These are phyloP conservation scores for Cenchrus americanus DNA, from an alignment of 176 grass and related monocot genomes.

Conservation along the genomic window DNA sequence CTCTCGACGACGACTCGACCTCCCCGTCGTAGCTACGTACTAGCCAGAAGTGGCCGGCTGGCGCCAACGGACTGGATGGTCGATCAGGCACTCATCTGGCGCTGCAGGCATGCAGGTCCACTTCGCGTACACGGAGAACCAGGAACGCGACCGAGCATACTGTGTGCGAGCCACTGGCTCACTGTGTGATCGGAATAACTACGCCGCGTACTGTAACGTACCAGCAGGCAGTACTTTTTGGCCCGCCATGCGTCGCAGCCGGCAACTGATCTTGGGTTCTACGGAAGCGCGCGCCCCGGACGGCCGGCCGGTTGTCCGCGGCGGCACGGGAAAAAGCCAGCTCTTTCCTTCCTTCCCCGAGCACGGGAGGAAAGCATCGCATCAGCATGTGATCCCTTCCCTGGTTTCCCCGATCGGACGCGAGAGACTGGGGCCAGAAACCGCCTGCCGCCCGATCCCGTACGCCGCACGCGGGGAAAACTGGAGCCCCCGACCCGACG, in stretches of 20 bases:
- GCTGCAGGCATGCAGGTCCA: background rate
- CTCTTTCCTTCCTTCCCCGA: background rate
- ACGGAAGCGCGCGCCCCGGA: slow-evolving; percentile 30
- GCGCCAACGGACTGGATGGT: background rate
- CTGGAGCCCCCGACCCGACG: background rate
- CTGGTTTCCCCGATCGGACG: slow-evolving; percentile 5
- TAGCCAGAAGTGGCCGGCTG: background rate
- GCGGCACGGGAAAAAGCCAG: background rate
- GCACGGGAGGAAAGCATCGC: background rate
- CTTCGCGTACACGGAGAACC: slow-evolving; percentile 9
- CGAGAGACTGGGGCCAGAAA: no score
- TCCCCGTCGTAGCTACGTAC: background rate
- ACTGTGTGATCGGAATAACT: background rate
- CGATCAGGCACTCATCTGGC: no score
- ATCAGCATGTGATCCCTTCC: background rate
- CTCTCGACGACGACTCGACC: background rate
- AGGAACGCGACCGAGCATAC: background rate
- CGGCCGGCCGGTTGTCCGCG: no score
- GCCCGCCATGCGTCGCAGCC: background rate
- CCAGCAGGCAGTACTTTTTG: background rate
- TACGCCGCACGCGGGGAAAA: background rate
- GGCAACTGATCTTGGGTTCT: background rate
- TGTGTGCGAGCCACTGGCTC: no score
- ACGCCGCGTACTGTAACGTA: background rate
- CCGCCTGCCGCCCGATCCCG: background rate